Base-by-base conservation (phyloP, 176 grass and related monocot genomes). In the Puccinellia tenuiflora region DNA sequence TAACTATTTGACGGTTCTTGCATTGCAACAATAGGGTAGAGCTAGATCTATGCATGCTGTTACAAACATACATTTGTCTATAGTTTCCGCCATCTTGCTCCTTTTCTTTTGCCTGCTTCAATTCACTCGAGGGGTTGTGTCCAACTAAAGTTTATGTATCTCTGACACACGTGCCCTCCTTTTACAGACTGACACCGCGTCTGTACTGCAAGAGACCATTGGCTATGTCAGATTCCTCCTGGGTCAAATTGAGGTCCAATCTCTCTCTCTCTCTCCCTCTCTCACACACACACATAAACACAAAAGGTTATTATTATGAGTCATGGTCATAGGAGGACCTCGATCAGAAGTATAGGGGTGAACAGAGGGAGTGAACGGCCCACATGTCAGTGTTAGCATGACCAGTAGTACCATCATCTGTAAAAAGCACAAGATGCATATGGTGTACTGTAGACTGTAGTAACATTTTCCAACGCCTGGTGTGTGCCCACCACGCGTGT, bases 181-280 rank as follows among this genome's bases (percentile, higher is more conserved):
- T 92, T 92, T 84, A 85, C 87, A 97, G 94, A 97, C 94, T 94
- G 94, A 97, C 94, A 97, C 91, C 18, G 94, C 94, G 52, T 97
- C 94, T 79, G 94, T 97, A 86, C 87, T 97, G 51, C 94, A 93
- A 93, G 94, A 97, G 76, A 92, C 94, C 76, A 94, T 97, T 94
- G 94, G 94, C 82, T 97, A 97, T 81, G 93, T 97, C 84, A 97
- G 91, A 97, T 97, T 97, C 87, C 94, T 97, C 61, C 84, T 91
- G 75, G 76, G 87, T 83, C 94, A 97, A 94, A 97, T 97, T 94
- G 91, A 97, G 94, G 94, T 97, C 94, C 73, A 88, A 83, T 81
- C 79, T 75, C 83, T 77, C 86, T 86, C 81, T 81, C 81, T 20
- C 67, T 59, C 51, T 52, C 18, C 20, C 6, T 51, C 39, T 69